Percentiles rank a stretch among this genome's conserved stretches.
Evolutionary conservation across 2,329 filamentous ascomycete species (phyloP).

Genomic region (Diaporthe capsici): DNA sequence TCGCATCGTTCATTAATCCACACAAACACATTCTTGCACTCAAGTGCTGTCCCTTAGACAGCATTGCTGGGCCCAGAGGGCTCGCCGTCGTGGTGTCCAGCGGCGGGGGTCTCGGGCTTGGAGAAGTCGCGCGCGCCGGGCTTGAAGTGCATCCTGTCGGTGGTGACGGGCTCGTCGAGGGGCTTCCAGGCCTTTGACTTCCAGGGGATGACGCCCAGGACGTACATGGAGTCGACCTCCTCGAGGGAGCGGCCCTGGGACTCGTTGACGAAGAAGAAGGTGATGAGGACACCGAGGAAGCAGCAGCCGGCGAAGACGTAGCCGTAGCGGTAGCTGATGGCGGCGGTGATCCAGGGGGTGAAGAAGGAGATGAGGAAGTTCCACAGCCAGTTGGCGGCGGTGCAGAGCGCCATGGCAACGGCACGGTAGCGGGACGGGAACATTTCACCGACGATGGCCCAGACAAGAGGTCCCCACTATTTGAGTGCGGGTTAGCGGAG

Average conservation of each 20-base stretch:
- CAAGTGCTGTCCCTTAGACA: conserved; percentile 18
- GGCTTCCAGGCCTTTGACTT: conserved; percentile 63
- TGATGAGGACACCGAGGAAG: conserved; percentile 68
- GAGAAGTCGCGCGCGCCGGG: conserved; percentile 38
- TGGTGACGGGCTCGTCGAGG: conserved; percentile 41
- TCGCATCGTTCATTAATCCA: conserved; percentile 26
- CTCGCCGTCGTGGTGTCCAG: conserved; percentile 38
- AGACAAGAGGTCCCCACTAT: conserved; percentile 76
- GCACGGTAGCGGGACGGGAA: conserved; percentile 43
- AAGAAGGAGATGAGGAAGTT: conserved; percentile 77
- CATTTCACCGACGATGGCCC: conserved; percentile 76
- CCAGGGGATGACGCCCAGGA: conserved; percentile 69
- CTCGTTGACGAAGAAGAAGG: conserved; percentile 78
- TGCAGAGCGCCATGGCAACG: conserved; percentile 47
- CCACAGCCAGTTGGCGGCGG: conserved; percentile 69
- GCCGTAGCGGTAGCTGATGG: conserved; percentile 73
- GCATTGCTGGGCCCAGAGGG: conserved; percentile 26
- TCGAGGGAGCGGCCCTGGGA: conserved; percentile 73
- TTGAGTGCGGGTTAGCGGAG: conserved; percentile 54
- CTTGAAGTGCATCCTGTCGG: conserved; percentile 40
- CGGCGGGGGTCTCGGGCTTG: conserved; percentile 37
- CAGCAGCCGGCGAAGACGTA: conserved; percentile 77
- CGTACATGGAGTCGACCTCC: conserved; percentile 77
- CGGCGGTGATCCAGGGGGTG: conserved; percentile 75
- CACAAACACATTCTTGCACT: not conserved